Conservation (phyloP, 495 filamentous ascomycete species). For the Penicillium coffeae region DNA sequence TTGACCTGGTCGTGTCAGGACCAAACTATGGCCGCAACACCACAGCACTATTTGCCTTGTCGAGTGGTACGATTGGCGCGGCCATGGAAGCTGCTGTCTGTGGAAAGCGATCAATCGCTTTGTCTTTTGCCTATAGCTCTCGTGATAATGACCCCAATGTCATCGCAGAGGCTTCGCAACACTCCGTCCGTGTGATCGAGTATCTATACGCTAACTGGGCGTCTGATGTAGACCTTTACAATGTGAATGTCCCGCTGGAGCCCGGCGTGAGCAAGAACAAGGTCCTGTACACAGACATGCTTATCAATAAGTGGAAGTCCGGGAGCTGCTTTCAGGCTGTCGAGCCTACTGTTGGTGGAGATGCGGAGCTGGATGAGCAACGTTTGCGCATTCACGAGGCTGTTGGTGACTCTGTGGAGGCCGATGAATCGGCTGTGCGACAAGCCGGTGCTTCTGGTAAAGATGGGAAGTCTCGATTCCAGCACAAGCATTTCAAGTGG, state of each 20-base stretch:
- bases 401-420: constrained; percentile 35
- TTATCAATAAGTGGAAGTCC: constrained; percentile 83
- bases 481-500: constrained; percentile 92
- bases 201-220: constrained; percentile 73
- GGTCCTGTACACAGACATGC: constrained; percentile 72
- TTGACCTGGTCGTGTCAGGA: constrained; percentile 85
- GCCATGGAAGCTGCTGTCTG: constrained; percentile 92
- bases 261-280: constrained; percentile 62
- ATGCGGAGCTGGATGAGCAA: constrained; percentile 55
- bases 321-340: constrained; percentile 78
- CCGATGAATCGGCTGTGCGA: neutral
- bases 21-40: constrained; percentile 96
- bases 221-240: constrained; percentile 72
- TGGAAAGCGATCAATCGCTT: constrained; percentile 68
- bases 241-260: constrained; percentile 80
- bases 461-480: constrained; percentile 34
- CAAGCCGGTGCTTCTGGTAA: neutral
- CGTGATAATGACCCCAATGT: constrained; percentile 73
- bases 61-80: constrained; percentile 83
- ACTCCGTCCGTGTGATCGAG: constrained; percentile 72
- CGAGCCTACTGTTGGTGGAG: constrained; percentile 37
- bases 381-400: constrained; percentile 54
- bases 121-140: constrained; percentile 84
- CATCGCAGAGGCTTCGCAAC: constrained; percentile 67
- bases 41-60: constrained; percentile 86